Evolutionary conservation across 176 grass and related monocot genomes (phyloP).

Genomic region (Oryza glaberrima): DNA sequence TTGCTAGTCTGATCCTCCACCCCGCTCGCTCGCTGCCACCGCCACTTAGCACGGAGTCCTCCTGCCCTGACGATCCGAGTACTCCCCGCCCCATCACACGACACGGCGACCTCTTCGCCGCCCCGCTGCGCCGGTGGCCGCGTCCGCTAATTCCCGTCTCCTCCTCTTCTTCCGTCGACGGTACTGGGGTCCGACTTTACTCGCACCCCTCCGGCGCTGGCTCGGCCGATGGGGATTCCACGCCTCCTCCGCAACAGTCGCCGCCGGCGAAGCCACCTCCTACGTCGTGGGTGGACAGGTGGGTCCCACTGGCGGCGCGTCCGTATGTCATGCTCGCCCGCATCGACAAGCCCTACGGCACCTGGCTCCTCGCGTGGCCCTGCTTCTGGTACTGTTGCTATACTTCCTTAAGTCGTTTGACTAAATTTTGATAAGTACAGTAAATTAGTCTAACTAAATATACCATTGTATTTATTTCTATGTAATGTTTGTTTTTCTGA

Average conservation of each 20-base stretch:
- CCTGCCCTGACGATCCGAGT: no score
- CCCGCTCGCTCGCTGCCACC: neutral
- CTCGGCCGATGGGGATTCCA: neutral
- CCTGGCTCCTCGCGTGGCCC: conserved; percentile 83
- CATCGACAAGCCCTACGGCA: conserved; percentile 80
- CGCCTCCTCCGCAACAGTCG: neutral
- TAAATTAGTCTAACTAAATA: no score
- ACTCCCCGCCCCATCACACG: no score
- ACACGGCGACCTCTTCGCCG: no score
- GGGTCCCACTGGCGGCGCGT: conserved; percentile 55
- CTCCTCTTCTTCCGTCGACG: neutral
- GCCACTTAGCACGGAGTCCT: neutral
- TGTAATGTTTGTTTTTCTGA: no score
- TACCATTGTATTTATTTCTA: no score
- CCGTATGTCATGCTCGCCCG: conserved; percentile 78
- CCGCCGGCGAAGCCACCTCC: neutral
- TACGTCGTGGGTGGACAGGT: conserved; percentile 66
- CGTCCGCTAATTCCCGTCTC: neutral
- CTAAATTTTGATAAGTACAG: no score
- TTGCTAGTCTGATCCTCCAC: neutral
- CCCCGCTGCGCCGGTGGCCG: neutral
- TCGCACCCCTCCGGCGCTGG: neutral
- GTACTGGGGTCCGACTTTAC: neutral
- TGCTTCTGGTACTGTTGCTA: conserved; percentile 59
- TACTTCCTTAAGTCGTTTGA: no score